Percentiles rank a stretch among this genome's conserved stretches.
phyloP scores from a whole-genome alignment of 345 rosid genomes.

The Hypericum androsaemum region DNA sequence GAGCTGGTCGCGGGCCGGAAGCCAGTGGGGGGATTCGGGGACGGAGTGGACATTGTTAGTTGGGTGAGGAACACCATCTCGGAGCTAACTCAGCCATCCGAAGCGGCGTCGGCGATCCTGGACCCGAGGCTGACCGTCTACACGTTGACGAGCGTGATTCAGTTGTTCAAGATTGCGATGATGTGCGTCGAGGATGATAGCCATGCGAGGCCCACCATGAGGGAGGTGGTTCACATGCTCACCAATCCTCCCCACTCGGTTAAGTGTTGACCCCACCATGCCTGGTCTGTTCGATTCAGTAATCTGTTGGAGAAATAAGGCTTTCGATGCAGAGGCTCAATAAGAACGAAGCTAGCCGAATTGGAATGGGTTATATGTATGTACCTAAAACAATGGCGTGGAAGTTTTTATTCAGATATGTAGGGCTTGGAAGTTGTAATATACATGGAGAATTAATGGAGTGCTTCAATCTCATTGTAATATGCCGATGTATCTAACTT shows the following conservation, averaged over 20 bases:
- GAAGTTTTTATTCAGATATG: too few species aligned
- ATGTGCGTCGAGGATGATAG: conserved; percentile 74
- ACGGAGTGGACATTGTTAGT: conserved; percentile 85
- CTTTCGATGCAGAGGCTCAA: too few species aligned
- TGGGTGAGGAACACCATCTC: conserved; percentile 69
- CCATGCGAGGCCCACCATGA: conserved; percentile 66
- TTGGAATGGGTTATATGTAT: too few species aligned
- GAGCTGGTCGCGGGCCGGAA: conserved; percentile 74
- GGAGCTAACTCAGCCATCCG: conserved; percentile 61
- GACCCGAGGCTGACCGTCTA: conserved; percentile 62
- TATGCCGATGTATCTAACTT: too few species aligned
- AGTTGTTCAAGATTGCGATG: conserved; percentile 68
- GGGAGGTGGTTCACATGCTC: conserved; percentile 82
- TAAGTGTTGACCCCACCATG: conserved; percentile 15
- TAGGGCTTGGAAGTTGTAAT: too few species aligned
- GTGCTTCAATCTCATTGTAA: too few species aligned
- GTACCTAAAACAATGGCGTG: too few species aligned
- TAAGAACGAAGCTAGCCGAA: too few species aligned
- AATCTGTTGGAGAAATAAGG: conserved; percentile 5
- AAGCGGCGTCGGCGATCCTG: conserved; percentile 49
- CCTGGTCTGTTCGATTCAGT: conserved; percentile 11
- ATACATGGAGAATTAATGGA: too few species aligned
- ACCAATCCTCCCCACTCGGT: conserved; percentile 42
- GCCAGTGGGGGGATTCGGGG: conserved; percentile 95
- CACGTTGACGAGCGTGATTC: conserved; percentile 42